Evolutionary conservation across 441 rosid species (phyloP), one percentile per base, ranked within the genome.

Genomic region (Viola pubescens): DNA sequence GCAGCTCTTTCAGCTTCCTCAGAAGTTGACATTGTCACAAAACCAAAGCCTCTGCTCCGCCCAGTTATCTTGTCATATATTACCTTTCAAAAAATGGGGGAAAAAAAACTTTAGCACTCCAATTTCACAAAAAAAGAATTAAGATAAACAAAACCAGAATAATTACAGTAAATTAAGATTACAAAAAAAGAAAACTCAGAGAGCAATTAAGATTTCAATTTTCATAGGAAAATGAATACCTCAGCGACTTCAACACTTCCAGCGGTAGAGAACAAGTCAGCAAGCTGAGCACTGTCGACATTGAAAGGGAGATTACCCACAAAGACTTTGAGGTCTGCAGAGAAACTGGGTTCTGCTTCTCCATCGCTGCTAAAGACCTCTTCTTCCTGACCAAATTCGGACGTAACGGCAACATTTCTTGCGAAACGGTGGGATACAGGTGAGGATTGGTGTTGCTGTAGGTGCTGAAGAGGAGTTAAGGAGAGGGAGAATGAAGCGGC

Each of bases 241-340:
- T 94, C 98, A 66, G 88, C 96, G 92, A 86, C 80, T 82, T 89
- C 89, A 58, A 94, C 97, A 75, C 79, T 87, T 37, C 96, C 98
- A 37, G 83, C 92, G 55, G 65, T 74, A 66, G 80, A 90, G 60
- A 94, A 94, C 63, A 94, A 69, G 7, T 62, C 86, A 49, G 98
- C 98, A 34, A 94, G 98, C 86, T 84, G 94, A 37, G 92, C 79
- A 47, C 96, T 89, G 61, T 85, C 97, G 47, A 83, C 92, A 52
- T 16, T 68, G 59, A 94, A 94, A 10, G 98, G 89, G 58, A 94
- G 96, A 70, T 94, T 94, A 61, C 98, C 98, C 48, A 94, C 98
- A 71, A 94, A 89, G 56, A 94, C 75, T 37, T 88, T 86, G 42
- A 86, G 83, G 81, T 89, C 92, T 9, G 79, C 69, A 10, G 97